These are phyloP conservation scores for Curvularia sp. DNA, from an alignment of 2,329 filamentous ascomycete species.

Conservation along the genomic window DNA sequence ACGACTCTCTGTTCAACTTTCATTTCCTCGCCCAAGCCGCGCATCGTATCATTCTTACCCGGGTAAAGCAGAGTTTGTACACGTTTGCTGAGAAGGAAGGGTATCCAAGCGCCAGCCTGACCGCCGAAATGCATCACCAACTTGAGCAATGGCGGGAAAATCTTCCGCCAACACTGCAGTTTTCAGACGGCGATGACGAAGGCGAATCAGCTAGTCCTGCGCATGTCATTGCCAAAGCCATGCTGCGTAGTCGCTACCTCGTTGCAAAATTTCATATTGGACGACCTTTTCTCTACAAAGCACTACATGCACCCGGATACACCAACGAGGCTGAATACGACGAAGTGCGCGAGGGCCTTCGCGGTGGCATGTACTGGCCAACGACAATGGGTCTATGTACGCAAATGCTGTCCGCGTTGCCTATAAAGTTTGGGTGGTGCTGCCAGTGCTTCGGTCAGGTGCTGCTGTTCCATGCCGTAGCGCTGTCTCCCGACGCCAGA, in stretches of 20 bases:
- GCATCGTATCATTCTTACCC: conserved; percentile 62
- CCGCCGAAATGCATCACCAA: conserved; percentile 61
- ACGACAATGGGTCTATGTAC: conserved; percentile 46
- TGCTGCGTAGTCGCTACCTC: conserved; percentile 48
- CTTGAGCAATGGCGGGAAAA: conserved; percentile 63
- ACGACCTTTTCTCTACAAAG: conserved; percentile 50
- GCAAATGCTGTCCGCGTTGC: conserved; percentile 47
- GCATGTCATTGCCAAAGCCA: conserved; percentile 49
- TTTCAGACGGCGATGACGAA: conserved; percentile 47
- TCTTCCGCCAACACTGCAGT: conserved; percentile 58
- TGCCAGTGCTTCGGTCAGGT: conserved; percentile 50
- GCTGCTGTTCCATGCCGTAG: conserved; percentile 44
- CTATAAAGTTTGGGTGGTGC: conserved; percentile 50
- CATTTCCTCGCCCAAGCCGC: conserved; percentile 65
- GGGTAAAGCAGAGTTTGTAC: conserved; percentile 60
- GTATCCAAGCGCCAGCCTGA: conserved; percentile 56
- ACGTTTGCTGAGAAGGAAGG: conserved; percentile 54
- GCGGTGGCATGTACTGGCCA: conserved; percentile 49
- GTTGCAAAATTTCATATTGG: conserved; percentile 50
- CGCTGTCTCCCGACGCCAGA: conserved; percentile 37
- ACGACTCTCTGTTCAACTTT: conserved; percentile 63
- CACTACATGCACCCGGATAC: conserved; percentile 40
- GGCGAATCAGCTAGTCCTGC: conserved; percentile 44
- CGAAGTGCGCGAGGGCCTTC: conserved; percentile 39
- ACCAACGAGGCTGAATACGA: conserved; percentile 44